phyloP scores from a whole-genome alignment of 1,284 basidiomycete genomes.

The Boletus sp. region DNA sequence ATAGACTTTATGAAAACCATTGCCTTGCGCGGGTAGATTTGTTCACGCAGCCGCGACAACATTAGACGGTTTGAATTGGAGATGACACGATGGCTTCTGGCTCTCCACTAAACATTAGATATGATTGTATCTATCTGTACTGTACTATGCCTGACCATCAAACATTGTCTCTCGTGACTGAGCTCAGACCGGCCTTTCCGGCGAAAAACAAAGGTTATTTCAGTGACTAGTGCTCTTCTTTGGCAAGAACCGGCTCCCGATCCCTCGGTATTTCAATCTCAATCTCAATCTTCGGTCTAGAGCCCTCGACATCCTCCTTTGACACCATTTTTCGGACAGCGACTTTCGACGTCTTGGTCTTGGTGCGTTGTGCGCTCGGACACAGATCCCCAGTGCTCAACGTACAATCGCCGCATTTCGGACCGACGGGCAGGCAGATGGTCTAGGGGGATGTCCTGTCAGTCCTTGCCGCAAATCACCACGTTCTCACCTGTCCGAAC shows the following conservation, averaged over 20 bases:
- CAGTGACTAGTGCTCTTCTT: neutral
- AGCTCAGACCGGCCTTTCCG: neutral
- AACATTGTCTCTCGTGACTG: neutral
- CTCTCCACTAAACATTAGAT: neutral
- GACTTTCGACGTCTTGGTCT: slow-evolving; percentile 29
- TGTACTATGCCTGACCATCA: neutral
- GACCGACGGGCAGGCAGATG: slow-evolving; percentile 81
- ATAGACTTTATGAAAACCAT: neutral
- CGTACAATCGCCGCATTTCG: slow-evolving; percentile 79
- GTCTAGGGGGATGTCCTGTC: slow-evolving; percentile 41
- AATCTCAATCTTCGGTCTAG: slow-evolving; percentile 42
- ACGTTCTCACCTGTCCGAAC: slow-evolving; percentile 77
- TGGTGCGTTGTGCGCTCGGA: slow-evolving; percentile 52
- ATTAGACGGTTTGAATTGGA: neutral
- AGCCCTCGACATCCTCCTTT: slow-evolving; percentile 1
- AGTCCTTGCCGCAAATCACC: neutral
- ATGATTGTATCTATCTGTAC: neutral
- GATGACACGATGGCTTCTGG: neutral
- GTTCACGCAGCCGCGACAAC: neutral
- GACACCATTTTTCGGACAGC: slow-evolving; percentile 17
- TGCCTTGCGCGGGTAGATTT: neutral
- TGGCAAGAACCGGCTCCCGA: neutral
- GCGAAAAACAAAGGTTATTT: neutral
- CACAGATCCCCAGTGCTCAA: slow-evolving; percentile 55
- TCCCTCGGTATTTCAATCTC: slow-evolving; percentile 30